These are phyloP conservation scores for Phytophthora europaea DNA, from an alignment of 352 stramenopile species.

Conservation along the genomic window DNA sequence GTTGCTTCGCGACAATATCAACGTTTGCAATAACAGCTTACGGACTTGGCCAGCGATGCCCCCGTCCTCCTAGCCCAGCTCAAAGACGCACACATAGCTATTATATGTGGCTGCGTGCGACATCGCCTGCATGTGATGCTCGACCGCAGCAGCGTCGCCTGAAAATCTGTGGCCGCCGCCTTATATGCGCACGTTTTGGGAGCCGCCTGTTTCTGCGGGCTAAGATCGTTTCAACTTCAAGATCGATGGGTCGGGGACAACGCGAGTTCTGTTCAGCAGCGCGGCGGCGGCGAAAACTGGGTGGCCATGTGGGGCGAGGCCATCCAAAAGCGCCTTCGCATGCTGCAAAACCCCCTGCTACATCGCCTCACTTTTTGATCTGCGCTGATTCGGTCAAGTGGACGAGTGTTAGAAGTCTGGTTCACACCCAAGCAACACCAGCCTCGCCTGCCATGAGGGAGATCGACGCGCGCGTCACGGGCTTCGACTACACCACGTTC, in stretches of 20 bases:
- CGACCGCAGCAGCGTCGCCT: background rate
- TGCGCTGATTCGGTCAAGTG: constrained; percentile 1
- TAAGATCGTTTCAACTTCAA: constrained; percentile 24
- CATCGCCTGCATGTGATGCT: background rate
- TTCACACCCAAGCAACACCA: background rate
- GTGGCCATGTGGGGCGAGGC: constrained; percentile 3
- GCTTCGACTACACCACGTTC: constrained; percentile 52
- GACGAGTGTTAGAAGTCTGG: background rate
- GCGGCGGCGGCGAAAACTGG: constrained; percentile 10
- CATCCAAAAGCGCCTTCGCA: constrained; percentile 8
- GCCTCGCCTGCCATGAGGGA: constrained; percentile 20
- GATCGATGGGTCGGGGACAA: constrained; percentile 1
- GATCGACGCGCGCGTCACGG: constrained; percentile 55
- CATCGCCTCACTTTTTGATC: constrained; percentile 32
- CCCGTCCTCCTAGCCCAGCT: background rate
- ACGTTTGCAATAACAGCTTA: background rate
- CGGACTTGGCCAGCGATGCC: background rate
- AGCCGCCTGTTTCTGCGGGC: background rate
- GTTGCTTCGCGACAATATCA: background rate
- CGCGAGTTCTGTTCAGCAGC: constrained; percentile 10
- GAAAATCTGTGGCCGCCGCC: background rate
- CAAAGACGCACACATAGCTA: background rate
- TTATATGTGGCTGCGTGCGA: background rate
- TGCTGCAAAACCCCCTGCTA: background rate
- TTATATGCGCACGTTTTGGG: constrained; percentile 2